Conservation (phyloP, 2,329 filamentous ascomycete genomes). For the Epichloe uncinata region DNA sequence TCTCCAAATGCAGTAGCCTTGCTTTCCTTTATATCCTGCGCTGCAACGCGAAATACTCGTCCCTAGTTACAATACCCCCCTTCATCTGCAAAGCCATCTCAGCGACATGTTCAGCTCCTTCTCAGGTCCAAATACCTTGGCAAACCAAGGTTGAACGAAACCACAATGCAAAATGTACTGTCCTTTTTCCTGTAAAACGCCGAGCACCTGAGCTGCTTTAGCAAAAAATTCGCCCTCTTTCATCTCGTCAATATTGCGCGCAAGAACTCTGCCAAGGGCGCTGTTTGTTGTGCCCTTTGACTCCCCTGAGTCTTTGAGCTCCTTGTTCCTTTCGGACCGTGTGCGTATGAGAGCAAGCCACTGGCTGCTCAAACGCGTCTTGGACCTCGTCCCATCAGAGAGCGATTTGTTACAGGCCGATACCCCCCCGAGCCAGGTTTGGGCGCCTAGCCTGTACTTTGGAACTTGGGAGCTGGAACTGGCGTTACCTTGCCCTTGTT, state of each 20-base stretch:
- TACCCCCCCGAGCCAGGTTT: background rate
- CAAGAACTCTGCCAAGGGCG: background rate
- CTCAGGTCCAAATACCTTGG: background rate
- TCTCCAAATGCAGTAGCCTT: background rate
- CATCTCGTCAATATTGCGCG: background rate
- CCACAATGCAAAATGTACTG: background rate
- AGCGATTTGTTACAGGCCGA: background rate
- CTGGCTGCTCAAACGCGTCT: background rate
- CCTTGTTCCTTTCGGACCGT: background rate
- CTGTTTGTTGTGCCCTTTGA: background rate
- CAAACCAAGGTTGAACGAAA: background rate
- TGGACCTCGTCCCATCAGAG: background rate
- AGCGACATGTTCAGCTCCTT: background rate
- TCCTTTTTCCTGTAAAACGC: conserved; percentile 3
- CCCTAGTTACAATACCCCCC: background rate
- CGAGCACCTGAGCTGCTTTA: conserved; percentile 3
- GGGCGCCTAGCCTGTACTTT: conserved; percentile 12
- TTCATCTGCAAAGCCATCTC: background rate
- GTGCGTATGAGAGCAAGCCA: background rate
- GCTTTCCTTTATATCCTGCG: background rate
- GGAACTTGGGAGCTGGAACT: conserved; percentile 13
- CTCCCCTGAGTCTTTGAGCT: background rate
- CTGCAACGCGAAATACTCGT: background rate
- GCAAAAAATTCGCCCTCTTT: background rate
- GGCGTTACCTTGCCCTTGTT: conserved; percentile 14